A percentile compares a stretch with the other conserved stretches of the same genome.
These are phyloP conservation scores for Fusarium nygamai DNA, from an alignment of 2,329 filamentous ascomycete genomes.

Conservation along the genomic window DNA sequence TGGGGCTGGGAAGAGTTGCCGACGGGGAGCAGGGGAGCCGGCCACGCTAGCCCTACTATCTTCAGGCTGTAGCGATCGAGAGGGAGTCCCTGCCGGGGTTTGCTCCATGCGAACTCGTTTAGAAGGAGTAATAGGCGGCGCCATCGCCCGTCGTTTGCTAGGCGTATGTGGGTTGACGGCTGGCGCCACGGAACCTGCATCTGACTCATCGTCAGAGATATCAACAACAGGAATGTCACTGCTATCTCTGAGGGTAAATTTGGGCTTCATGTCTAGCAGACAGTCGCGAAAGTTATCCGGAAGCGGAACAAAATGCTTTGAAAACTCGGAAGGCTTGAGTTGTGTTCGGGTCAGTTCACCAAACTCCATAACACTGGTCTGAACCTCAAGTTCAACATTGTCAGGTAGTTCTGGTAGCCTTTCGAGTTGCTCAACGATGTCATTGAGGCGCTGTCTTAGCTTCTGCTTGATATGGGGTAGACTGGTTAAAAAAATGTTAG, in stretches of 20 bases:
- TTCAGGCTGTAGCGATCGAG: slow-evolving; percentile 50
- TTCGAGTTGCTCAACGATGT: slow-evolving; percentile 64
- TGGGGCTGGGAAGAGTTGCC: slow-evolving; percentile 43
- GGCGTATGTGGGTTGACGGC: slow-evolving; percentile 38
- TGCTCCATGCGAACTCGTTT: slow-evolving; percentile 46
- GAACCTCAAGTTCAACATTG: slow-evolving; percentile 74
- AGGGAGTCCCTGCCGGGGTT: slow-evolving; percentile 6
- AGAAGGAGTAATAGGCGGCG: slow-evolving; percentile 46
- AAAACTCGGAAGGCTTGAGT: slow-evolving; percentile 55
- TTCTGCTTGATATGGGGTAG: slow-evolving; percentile 66
- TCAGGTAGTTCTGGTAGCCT: slow-evolving; percentile 73
- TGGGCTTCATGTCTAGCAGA: slow-evolving; percentile 58
- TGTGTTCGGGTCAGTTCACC: slow-evolving; percentile 62
- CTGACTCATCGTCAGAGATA: slow-evolving; percentile 54
- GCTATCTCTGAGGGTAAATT: slow-evolving; percentile 55
- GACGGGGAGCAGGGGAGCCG: slow-evolving; percentile 16
- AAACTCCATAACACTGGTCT: slow-evolving; percentile 67
- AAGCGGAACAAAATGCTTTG: slow-evolving; percentile 56
- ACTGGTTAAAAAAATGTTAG: slow-evolving; percentile 42
- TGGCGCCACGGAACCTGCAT: slow-evolving; percentile 42
- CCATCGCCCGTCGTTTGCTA: slow-evolving; percentile 45
- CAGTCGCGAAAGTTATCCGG: slow-evolving; percentile 62
- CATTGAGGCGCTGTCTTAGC: slow-evolving; percentile 57
- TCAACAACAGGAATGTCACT: slow-evolving; percentile 50
- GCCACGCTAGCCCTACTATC: slow-evolving; percentile 46